phyloP scores from a whole-genome alignment of 2,329 filamentous ascomycete genomes.

The Berkeleyomyces basicola region DNA sequence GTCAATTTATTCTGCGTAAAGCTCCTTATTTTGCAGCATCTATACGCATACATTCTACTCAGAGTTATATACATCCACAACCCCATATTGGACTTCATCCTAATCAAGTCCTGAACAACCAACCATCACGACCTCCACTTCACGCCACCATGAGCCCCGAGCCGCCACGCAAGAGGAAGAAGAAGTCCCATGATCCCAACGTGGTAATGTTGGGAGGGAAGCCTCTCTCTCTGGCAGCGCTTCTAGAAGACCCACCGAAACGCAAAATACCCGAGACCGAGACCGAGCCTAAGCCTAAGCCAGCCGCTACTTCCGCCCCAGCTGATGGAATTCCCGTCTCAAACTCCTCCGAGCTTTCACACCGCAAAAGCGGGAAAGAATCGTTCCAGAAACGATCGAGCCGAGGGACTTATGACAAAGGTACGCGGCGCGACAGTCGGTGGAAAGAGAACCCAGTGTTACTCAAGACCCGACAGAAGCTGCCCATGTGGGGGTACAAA shows the following conservation, averaged over 20 bases:
- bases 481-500: conserved; percentile 68
- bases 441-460: conserved; percentile 20
- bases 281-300: conserved; percentile 22
- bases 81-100: not conserved
- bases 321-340: not conserved
- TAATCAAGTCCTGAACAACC: not conserved
- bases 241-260: conserved; percentile 24
- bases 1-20: not conserved
- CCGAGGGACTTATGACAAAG: not conserved
- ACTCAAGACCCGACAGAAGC: conserved; percentile 39
- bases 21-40: not conserved
- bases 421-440: not conserved
- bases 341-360: not conserved
- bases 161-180: conserved; percentile 24
- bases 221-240: conserved; percentile 32
- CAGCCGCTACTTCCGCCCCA: conserved; percentile 13
- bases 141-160: conserved; percentile 3
- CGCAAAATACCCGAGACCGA: conserved; percentile 14
- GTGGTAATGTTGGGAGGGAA: conserved; percentile 32
- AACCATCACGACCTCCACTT: not conserved
- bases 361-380: not conserved
- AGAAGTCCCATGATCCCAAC: conserved; percentile 20
- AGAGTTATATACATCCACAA: not conserved
- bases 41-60: not conserved
- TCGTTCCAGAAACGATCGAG: not conserved